phyloP scores from a whole-genome alignment of 2,329 filamentous ascomycete species.

The Colletotrichum sp. region DNA sequence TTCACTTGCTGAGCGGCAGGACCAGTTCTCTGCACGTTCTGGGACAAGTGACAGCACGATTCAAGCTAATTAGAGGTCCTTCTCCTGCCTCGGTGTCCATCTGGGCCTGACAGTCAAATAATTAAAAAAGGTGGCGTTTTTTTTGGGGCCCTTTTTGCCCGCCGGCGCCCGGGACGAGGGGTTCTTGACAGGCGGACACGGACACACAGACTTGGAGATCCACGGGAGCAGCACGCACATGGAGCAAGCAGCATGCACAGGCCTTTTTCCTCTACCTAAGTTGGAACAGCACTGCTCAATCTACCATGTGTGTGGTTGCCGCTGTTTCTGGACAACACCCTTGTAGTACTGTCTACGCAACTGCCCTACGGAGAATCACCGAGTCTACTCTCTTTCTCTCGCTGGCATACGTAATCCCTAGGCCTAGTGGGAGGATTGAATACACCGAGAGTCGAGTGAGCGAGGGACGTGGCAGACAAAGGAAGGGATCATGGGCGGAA shows the following conservation, averaged over 20 bases:
- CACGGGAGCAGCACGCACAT: neutral
- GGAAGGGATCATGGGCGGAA: neutral
- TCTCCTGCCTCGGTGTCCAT: neutral
- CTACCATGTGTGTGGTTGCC: neutral
- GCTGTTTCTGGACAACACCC: neutral
- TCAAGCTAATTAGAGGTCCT: neutral
- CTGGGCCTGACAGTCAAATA: neutral
- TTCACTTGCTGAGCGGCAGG: neutral
- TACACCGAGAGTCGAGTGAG: neutral
- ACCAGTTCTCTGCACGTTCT: neutral
- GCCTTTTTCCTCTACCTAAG: neutral
- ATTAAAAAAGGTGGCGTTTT: neutral
- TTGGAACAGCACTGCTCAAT: neutral
- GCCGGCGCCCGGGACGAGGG: neutral
- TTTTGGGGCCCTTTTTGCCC: neutral
- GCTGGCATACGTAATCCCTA: neutral
- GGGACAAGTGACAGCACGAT: neutral
- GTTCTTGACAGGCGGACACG: neutral
- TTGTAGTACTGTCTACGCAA: no score
- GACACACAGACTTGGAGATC: slow-evolving; percentile 5
- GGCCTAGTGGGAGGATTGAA: neutral
- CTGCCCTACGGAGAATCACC: neutral
- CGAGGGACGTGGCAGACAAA: neutral
- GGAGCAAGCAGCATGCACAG: neutral
- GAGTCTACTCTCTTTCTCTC: neutral